These are phyloP conservation scores for Rhododendron simsii DNA, from an alignment of 148 eudicot genomes.

Conservation along the genomic window DNA sequence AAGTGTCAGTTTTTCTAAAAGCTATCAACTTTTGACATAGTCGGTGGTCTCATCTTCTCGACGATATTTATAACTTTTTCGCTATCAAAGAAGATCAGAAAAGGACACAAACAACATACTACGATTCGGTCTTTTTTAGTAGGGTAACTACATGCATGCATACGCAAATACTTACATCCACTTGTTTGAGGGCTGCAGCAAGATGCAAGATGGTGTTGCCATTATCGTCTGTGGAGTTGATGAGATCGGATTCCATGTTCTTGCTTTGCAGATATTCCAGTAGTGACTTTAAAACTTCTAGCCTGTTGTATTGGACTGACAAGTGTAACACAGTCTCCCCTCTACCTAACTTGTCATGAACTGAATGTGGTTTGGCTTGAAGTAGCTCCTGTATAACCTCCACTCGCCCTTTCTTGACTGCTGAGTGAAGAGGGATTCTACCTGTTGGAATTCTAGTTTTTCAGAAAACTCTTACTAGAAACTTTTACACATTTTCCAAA, in stretches of 20 bases:
- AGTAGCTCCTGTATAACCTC: background rate
- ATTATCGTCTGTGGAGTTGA: background rate
- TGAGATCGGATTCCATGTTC: background rate
- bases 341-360: background rate
- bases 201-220: background rate
- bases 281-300: background rate
- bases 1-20: too few species aligned
- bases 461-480: background rate
- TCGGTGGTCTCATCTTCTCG: too few species aligned
- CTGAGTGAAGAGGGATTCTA: background rate
- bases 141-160: background rate
- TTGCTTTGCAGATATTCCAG: background rate
- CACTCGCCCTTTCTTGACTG: background rate
- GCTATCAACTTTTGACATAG: too few species aligned
- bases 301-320: background rate
- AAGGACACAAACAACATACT: too few species aligned
- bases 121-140: background rate
- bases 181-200: background rate
- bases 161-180: background rate
- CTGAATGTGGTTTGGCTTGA: background rate
- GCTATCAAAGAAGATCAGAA: too few species aligned
- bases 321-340: background rate
- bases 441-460: background rate
- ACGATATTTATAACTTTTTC: too few species aligned
- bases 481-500: too few species aligned